Evolutionary conservation across 139 green algal species (phyloP), one percentile per base, ranked within the genome.

Genomic region (Spirogloea muscicola): DNA sequence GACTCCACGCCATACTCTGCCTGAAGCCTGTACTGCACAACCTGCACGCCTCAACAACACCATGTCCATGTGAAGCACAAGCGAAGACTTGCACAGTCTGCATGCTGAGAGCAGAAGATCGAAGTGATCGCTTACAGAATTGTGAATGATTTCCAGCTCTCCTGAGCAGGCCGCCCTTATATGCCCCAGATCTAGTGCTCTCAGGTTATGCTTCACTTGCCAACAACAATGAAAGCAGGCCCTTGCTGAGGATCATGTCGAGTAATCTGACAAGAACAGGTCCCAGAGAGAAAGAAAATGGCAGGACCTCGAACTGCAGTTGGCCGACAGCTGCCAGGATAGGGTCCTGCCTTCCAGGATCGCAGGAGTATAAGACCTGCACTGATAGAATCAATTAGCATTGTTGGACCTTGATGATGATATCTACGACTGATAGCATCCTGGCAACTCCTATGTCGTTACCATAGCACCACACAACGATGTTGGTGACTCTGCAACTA

Each of bases 241-340:
- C 10, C 21, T 9, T 31, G 7, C 21, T 3, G 7, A 74, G 31
- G 5, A 36, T 51, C 29, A 4, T 63, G 6, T 39, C 21, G 62
- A 64, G 6, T 46, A 74, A 7, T 43, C 7, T 3, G 13, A 29
- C 44, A 74, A 33, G 16, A 33, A 65, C 27, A 5, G 33, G 18
- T 61, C 40, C 68, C 40, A 49, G 37, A 49, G n/a, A 76, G 55
- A 48, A n/a, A 21, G 55, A 59, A 3, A 5, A 70, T 18, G 68
- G 10, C 21, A 85, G 75, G 42, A 92, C 88, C 85, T 92, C 88
- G 49, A 90, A 89, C 77, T 91, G 89, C 64, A 93, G 86, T 81
- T 93, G 84, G 9, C 89, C 89, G 21, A 93, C 86, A 4, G 89
- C 89, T 27, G 89, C 89, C 39, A 93, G 74, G 38, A 93, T 91